phyloP scores from a whole-genome alignment of 495 filamentous ascomycete species.

The Penicillium roqueforti region DNA sequence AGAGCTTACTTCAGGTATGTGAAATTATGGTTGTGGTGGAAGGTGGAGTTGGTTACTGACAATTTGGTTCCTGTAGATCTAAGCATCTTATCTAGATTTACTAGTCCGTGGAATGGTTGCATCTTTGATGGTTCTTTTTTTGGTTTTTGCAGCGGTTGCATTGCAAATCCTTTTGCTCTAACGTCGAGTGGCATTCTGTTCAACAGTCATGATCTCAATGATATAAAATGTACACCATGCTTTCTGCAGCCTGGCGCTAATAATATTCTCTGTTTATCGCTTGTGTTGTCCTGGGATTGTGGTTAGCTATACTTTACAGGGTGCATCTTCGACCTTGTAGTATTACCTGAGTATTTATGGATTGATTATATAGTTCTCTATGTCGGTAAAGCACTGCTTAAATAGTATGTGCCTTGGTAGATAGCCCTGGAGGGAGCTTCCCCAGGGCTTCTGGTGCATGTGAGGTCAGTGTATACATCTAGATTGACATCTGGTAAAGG shows the following conservation, averaged over 20 bases:
- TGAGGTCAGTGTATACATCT: background rate
- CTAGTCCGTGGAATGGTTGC: conserved; percentile 7
- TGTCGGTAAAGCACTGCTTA: background rate
- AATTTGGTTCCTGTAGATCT: conserved; percentile 42
- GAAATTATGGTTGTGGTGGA: background rate
- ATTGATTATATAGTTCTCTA: background rate
- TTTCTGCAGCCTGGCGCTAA: conserved; percentile 12
- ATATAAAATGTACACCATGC: conserved; percentile 34
- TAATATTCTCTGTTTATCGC: background rate
- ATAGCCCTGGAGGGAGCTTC: background rate
- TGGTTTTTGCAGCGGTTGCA: conserved; percentile 25
- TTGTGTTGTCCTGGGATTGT: background rate
- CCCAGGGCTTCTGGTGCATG: too few species aligned
- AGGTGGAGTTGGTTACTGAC: background rate
- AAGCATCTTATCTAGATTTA: conserved; percentile 75
- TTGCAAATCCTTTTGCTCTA: conserved; percentile 20
- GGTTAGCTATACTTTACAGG: background rate
- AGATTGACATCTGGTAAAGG: background rate
- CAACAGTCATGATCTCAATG: conserved; percentile 41
- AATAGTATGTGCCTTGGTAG: background rate
- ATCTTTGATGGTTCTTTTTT: conserved; percentile 17
- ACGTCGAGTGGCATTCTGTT: conserved; percentile 37
- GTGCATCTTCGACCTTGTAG: background rate
- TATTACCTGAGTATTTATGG: background rate
- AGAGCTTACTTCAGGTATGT: conserved; percentile 89